Conservation (phyloP, 352 stramenopile species). For the Phytophthora aleatoria region DNA sequence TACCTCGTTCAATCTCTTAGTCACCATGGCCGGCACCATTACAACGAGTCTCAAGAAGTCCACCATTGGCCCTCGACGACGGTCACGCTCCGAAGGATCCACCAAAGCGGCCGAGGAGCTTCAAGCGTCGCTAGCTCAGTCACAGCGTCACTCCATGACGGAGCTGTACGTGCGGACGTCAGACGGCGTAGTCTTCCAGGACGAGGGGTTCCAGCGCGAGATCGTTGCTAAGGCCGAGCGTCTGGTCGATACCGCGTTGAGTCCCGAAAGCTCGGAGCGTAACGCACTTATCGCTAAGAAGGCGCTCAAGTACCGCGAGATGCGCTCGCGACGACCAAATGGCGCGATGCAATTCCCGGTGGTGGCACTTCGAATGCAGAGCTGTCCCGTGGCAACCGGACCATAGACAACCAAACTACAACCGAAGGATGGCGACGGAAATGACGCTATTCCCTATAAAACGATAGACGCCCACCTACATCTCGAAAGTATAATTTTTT, state of each 20-base stretch:
- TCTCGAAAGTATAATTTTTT: constrained; percentile 11
- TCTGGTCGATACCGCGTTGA: constrained; percentile 29
- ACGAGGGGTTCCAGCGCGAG: constrained; percentile 38
- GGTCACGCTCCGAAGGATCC: constrained; percentile 30
- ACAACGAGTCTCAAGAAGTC: not conserved
- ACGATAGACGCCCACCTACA: constrained; percentile 11
- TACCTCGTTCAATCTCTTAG: not conserved
- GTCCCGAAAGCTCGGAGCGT: constrained; percentile 34
- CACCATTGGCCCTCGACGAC: constrained; percentile 12
- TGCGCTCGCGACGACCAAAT: constrained; percentile 27
- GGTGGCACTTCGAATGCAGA: constrained; percentile 24
- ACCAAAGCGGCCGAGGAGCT: constrained; percentile 15
- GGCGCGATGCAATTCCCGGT: not conserved
- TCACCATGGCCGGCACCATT: constrained; percentile 12
- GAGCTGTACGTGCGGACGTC: constrained; percentile 35
- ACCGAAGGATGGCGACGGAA: not conserved
- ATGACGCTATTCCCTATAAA: not conserved
- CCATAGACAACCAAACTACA: not conserved
- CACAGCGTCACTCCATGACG: constrained; percentile 12
- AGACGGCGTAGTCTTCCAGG: constrained; percentile 35
- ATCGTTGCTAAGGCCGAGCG: constrained; percentile 32
- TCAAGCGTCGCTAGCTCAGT: constrained; percentile 9
- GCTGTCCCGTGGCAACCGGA: constrained; percentile 13
- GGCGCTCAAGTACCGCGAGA: constrained; percentile 39
- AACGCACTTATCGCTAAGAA: constrained; percentile 42